phyloP scores from a whole-genome alignment of 495 filamentous ascomycete species.

The Staphylotrichum tortipilum region DNA sequence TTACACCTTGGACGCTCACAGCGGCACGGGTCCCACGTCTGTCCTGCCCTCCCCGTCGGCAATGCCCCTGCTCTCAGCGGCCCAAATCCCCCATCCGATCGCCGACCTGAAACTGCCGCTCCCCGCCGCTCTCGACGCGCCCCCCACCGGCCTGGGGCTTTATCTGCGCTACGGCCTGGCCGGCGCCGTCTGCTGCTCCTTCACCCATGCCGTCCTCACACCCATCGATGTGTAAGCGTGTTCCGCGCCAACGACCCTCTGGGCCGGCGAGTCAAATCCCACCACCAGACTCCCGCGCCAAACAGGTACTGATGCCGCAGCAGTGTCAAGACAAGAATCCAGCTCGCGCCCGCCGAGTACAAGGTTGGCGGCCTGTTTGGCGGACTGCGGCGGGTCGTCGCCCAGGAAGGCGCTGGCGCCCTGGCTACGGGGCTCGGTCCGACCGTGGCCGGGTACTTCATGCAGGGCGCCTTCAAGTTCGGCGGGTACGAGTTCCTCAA shows the following conservation, averaged over 20 bases:
- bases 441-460: conserved; percentile 64
- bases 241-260: not conserved
- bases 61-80: not conserved
- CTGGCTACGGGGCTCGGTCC: conserved; percentile 65
- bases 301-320: not conserved
- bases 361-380: conserved; percentile 57
- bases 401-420: conserved; percentile 59
- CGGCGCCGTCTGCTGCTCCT: conserved; percentile 73
- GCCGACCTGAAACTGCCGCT: not conserved
- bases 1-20: not conserved
- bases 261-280: conserved; percentile 1
- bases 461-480: conserved; percentile 72
- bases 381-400: conserved; percentile 59
- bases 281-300: not conserved
- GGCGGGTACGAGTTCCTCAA: conserved; percentile 74
- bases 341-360: conserved; percentile 62
- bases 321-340: conserved; percentile 68
- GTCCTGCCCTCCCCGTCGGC: not conserved
- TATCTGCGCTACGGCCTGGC: conserved; percentile 65
- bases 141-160: not conserved
- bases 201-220: conserved; percentile 75
- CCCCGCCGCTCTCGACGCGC: not conserved
- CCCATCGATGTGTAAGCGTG: conserved; percentile 79
- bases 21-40: not conserved
- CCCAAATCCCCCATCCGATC: not conserved